Percentiles rank a stretch among this genome's conserved stretches.
Conservation (phyloP, 768 basidiomycete species). For the Leucogyrophana mollusca region DNA sequence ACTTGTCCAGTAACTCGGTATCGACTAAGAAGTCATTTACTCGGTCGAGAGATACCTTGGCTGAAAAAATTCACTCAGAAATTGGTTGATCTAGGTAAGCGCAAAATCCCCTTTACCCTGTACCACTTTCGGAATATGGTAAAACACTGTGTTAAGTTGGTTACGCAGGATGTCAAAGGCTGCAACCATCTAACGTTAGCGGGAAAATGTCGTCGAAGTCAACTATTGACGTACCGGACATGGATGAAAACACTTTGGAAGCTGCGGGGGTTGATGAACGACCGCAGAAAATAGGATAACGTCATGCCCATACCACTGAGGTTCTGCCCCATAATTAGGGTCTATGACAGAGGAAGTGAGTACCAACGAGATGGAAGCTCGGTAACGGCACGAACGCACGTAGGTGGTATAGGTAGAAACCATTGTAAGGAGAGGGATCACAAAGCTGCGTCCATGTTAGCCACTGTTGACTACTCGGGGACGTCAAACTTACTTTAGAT, state of each 20-base stretch:
- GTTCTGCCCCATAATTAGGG: background rate
- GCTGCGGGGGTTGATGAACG: conserved; percentile 13
- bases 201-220: no score
- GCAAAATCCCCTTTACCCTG: conserved; percentile 6
- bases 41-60: conserved; percentile 64
- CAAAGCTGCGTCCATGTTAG: conserved; percentile 35
- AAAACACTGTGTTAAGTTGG: conserved; percentile 38
- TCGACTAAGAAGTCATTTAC: conserved; percentile 41
- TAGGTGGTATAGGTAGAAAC: conserved; percentile 59
- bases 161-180: conserved; percentile 62
- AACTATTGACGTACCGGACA: conserved; percentile 25
- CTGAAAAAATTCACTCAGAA: conserved; percentile 27
- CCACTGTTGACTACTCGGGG: background rate
- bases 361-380: background rate
- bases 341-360: background rate
- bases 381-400: conserved; percentile 31
- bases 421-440: conserved; percentile 65
- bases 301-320: conserved; percentile 2
- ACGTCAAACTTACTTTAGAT: conserved; percentile 11
- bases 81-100: conserved; percentile 15
- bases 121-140: conserved; percentile 27
- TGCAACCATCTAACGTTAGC: background rate
- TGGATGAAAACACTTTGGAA: conserved; percentile 35
- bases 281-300: background rate
- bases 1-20: conserved; percentile 2